Evolutionary conservation across 176 grass and related monocot species (phyloP).

Genomic region (Triticum aestivum): IWGSC_CS_RefSeq_v2.1 NC_057801.1:835879172-835879671

Average conservation of each 20-base stretch:
- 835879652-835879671: background rate
- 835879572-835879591: conserved; percentile 1
- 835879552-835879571: background rate
- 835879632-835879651: background rate
- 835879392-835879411: background rate
- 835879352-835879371: background rate
- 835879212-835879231: conserved; percentile 49
- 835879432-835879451: background rate
- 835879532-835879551: background rate
- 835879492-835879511: background rate
- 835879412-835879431: background rate
- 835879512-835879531: background rate
- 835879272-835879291: conserved; percentile 82
- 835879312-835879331: conserved; percentile 1
- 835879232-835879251: conserved; percentile 40
- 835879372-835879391: background rate
- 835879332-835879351: background rate
- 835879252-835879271: conserved; percentile 59
- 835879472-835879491: background rate
- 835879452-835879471: background rate
- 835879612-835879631: conserved; percentile 20
- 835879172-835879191: conserved; percentile 26
- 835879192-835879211: conserved; percentile 52
- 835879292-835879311: conserved; percentile 10
- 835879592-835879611: conserved; percentile 14